Evolutionary conservation across 306 rosid species (phyloP).

Genomic region (Vicia faba): DNA sequence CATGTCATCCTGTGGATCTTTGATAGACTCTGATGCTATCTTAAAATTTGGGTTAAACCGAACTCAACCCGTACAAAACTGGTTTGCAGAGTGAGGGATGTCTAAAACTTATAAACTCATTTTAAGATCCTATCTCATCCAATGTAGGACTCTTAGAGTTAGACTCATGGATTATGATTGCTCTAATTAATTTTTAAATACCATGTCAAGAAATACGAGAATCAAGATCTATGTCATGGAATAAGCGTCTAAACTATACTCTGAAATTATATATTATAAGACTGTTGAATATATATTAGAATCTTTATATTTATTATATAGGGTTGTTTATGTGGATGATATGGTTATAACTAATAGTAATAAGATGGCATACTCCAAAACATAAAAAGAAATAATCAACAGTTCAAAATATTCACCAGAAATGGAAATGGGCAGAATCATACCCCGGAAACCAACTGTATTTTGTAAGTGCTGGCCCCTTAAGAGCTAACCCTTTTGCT

Average conservation of each 20-base stretch:
- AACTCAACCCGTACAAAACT: not conserved
- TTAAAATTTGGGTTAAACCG: not conserved
- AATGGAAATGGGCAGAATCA: conserved; percentile 39
- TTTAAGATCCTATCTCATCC: not conserved
- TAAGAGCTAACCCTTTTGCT: conserved; percentile 74
- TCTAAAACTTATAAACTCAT: not conserved
- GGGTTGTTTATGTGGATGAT: not conserved
- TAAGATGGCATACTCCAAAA: conserved; percentile 1
- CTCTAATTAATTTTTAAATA: not conserved
- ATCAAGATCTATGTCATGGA: not conserved
- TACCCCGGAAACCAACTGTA: conserved; percentile 99
- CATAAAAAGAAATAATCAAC: conserved; percentile 24
- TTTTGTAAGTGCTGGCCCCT: conserved; percentile 58
- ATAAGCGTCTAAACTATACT: conserved; percentile 1
- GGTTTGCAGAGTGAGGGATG: not conserved
- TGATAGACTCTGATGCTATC: too few relatives aligned
- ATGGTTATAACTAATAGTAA: not conserved
- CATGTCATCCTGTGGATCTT: not conserved
- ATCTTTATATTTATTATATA: not conserved
- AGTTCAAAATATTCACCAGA: conserved; percentile 27
- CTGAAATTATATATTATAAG: not conserved
- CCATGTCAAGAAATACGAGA: not conserved
- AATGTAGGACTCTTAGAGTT: not conserved
- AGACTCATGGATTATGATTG: too few relatives aligned
- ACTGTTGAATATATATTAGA: conserved; percentile 1